Conservation (phyloP, 306 rosid genomes). For the Geum urbanum region DNA sequence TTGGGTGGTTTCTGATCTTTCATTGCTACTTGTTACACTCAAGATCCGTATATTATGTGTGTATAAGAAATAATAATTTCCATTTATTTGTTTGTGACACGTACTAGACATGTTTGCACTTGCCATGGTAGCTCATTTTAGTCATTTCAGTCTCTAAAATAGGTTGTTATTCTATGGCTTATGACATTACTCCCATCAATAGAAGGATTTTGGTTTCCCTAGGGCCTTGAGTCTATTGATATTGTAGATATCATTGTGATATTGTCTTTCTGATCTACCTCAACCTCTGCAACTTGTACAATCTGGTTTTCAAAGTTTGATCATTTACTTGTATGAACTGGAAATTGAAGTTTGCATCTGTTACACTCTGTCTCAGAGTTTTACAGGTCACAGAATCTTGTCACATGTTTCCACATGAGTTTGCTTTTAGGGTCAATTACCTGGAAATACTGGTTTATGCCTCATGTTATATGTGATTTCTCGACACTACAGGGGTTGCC, state of each 20-base stretch:
- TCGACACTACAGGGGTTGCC: background rate
- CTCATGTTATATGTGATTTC: background rate
- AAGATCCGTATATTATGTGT: background rate
- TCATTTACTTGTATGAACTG: background rate
- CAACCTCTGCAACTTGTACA: background rate
- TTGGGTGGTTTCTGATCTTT: background rate
- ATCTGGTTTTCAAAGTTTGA: background rate
- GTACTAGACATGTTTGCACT: background rate
- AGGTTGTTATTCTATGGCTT: background rate
- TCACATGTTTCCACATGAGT: background rate
- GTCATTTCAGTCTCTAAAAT: background rate
- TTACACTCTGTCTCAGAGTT: too few relatives aligned
- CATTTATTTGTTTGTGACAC: background rate
- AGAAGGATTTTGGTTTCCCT: background rate
- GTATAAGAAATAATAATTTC: background rate
- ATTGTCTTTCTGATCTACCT: background rate
- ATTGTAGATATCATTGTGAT: background rate
- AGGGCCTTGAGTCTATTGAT: background rate
- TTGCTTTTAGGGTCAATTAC: slow-evolving; percentile 1
- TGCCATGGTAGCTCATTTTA: background rate
- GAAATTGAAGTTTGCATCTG: background rate
- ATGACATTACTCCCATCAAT: background rate
- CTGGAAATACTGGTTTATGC: background rate
- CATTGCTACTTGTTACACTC: background rate
- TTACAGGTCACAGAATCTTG: background rate